These are phyloP conservation scores for Pseudogymnoascus pannorum DNA, from an alignment of 2,329 filamentous ascomycete species.

Conservation along the genomic window DNA sequence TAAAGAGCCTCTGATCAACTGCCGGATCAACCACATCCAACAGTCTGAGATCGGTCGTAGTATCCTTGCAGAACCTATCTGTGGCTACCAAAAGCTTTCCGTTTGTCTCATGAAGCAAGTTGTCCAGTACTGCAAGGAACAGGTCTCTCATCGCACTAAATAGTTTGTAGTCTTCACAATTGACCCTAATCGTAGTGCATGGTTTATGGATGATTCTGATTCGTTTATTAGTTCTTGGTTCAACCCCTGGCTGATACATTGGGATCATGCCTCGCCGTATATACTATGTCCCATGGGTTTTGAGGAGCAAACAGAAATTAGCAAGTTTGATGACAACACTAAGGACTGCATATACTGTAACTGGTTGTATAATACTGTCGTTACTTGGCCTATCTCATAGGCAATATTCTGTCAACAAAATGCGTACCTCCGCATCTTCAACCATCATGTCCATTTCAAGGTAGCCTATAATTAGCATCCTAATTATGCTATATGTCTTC, in stretches of 20 bases:
- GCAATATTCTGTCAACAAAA: background rate
- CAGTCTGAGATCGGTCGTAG: conserved; percentile 13
- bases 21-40: conserved; percentile 10
- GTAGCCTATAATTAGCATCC: background rate
- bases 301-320: conserved; percentile 9
- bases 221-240: background rate
- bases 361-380: conserved; percentile 6
- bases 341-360: conserved; percentile 12
- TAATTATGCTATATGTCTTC: background rate
- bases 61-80: conserved; percentile 11
- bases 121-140: background rate
- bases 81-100: conserved; percentile 6
- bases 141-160: conserved; percentile 12
- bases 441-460: background rate
- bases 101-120: conserved; percentile 1
- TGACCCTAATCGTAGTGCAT: conserved; percentile 9
- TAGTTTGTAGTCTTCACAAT: conserved; percentile 9
- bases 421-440: background rate
- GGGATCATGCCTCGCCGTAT: conserved; percentile 12
- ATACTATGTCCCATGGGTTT: conserved; percentile 13
- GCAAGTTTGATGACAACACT: background rate
- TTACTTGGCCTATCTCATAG: conserved; percentile 13
- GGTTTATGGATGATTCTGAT: background rate
- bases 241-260: conserved; percentile 12
- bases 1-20: conserved; percentile 5